phyloP scores from a whole-genome alignment of 202 grass and related monocot genomes.

The Miscanthus sacchariflorus region DNA sequence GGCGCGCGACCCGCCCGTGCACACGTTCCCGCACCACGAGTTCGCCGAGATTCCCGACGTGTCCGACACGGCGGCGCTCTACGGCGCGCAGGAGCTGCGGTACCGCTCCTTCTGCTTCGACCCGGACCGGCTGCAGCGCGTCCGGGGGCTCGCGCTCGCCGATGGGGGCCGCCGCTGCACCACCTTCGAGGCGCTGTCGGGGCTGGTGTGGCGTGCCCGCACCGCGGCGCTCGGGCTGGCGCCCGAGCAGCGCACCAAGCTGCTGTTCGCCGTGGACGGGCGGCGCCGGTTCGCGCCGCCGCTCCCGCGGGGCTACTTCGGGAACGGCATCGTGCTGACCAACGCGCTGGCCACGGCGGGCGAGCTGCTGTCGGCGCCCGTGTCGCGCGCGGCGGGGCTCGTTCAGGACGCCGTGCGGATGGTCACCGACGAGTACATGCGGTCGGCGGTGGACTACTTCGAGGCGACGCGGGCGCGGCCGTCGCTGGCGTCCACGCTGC shows the following conservation, averaged over 20 bases:
- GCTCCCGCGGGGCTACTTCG: slow-evolving; percentile 61
- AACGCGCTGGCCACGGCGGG: slow-evolving; percentile 54
- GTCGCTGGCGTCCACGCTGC: slow-evolving; percentile 62
- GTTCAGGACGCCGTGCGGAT: slow-evolving; percentile 64
- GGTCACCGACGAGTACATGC: slow-evolving; percentile 80
- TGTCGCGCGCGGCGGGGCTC: slow-evolving; percentile 51
- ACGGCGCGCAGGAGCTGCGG: slow-evolving; percentile 56
- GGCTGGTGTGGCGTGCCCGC: slow-evolving; percentile 70
- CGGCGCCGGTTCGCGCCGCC: slow-evolving; percentile 54
- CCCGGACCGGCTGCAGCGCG: slow-evolving; percentile 57
- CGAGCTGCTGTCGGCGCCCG: slow-evolving; percentile 54
- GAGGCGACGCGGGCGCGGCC: slow-evolving; percentile 70
- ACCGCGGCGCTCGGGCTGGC: slow-evolving; percentile 51
- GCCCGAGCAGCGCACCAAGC: slow-evolving; percentile 65
- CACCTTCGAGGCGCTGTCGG: slow-evolving; percentile 75
- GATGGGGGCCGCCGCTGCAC: slow-evolving; percentile 52
- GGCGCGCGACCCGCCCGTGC: slow-evolving; percentile 58
- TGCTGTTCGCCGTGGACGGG: slow-evolving; percentile 76
- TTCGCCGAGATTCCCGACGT: slow-evolving; percentile 74
- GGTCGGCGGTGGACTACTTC: slow-evolving; percentile 80
- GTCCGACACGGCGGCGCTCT: slow-evolving; percentile 58
- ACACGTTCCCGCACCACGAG: slow-evolving; percentile 64
- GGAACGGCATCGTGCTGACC: slow-evolving; percentile 75
- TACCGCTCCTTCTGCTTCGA: slow-evolving; percentile 79
- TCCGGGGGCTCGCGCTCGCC: slow-evolving; percentile 55